A percentile compares a stretch with the other conserved stretches of the same genome.
Evolutionary conservation across 2,329 filamentous ascomycete genomes (phyloP).

Genomic region (Plectosphaerella cucumerina): DNA sequence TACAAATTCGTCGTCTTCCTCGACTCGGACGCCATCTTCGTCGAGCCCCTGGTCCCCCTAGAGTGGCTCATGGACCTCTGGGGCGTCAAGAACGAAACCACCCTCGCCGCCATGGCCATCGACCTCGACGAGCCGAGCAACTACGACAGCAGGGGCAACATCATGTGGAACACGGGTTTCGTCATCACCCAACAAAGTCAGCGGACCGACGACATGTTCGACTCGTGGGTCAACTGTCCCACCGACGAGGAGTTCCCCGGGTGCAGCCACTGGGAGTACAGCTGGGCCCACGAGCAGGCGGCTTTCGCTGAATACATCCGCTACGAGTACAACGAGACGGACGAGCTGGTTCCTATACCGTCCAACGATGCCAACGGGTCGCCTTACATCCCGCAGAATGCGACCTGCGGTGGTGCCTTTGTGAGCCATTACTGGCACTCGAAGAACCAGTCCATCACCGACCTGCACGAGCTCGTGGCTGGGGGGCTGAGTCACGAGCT

Average conservation of each 20-base stretch:
- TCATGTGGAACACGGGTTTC: slow-evolving; percentile 37
- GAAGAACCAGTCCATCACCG: slow-evolving; percentile 11
- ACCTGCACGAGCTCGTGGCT: slow-evolving; percentile 13
- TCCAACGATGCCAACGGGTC: slow-evolving; percentile 20
- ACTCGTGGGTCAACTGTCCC: slow-evolving; percentile 11
- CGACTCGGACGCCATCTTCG: slow-evolving; percentile 38
- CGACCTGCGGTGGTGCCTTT: slow-evolving; percentile 16
- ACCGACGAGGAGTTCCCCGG: slow-evolving; percentile 10
- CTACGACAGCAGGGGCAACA: slow-evolving; percentile 25
- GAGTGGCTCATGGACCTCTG: slow-evolving; percentile 46
- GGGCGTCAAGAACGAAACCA: slow-evolving; percentile 32
- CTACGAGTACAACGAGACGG: slow-evolving; percentile 17
- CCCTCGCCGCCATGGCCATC: slow-evolving; percentile 38
- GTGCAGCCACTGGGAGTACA: slow-evolving; percentile 15
- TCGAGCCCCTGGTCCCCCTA: slow-evolving; percentile 35
- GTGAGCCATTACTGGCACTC: slow-evolving; percentile 20
- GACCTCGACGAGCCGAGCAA: slow-evolving; percentile 35
- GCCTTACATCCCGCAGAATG: slow-evolving; percentile 15
- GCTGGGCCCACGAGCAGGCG: slow-evolving; percentile 23
- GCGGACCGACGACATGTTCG: slow-evolving; percentile 10
- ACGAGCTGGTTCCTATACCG: slow-evolving; percentile 15
- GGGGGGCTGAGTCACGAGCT: slow-evolving; percentile 3
- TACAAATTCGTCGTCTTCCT: slow-evolving; percentile 39
- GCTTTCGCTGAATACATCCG: slow-evolving; percentile 19
- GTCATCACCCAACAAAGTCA: slow-evolving; percentile 29